Evolutionary conservation across 805 yeast species (phyloP), one percentile per base, ranked within the genome.

Genomic region (Candida easanensis): DNA sequence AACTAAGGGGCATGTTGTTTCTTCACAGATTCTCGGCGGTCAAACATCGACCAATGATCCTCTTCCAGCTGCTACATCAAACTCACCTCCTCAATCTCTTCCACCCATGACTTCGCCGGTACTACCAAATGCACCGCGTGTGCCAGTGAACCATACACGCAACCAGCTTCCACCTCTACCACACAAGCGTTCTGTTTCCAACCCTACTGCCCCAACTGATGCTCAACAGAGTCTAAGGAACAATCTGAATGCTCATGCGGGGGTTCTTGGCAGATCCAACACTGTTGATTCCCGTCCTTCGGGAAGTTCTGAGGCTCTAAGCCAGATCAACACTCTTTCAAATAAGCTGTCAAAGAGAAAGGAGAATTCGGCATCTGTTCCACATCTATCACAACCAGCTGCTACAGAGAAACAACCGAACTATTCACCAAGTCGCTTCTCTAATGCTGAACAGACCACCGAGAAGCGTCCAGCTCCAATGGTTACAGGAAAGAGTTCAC

Each of bases 381-480:
- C 34, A 25, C 25, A 4, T 6, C 5, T 14, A 14, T 5, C 36
- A 33, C 14, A 19, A 13, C 16, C 25, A 8, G 25, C 25, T 10
- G 25, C 17, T 21, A n/a, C 13, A 4, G 27, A 33, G 16, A 21
- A 13, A 19, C 6, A 26, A 14, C 36, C 34, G 23, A 15, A 15
- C 8, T 44, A 20, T 17, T 45, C 48, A 4, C 49, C 45, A n/a
- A 19, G 41, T 7, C 36, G 48, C 15, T 45, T 41, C 21, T 21
- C 27, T 9, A 22, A 33, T 20, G 36, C 18, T 14, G 22, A 10
- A 17, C 9, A 6, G 8, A 9, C 30, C 11, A 6, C 36, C 10
- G 19, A 17, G 19, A 21, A n/a, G 20, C 20, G 30, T 3, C 34
- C 45, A 2, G 40, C 43, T 15, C 33, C 28, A 16, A 31, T 31